Base-by-base conservation (phyloP, 2,329 filamentous ascomycete species). In the Fusarium transvaalense region DNA sequence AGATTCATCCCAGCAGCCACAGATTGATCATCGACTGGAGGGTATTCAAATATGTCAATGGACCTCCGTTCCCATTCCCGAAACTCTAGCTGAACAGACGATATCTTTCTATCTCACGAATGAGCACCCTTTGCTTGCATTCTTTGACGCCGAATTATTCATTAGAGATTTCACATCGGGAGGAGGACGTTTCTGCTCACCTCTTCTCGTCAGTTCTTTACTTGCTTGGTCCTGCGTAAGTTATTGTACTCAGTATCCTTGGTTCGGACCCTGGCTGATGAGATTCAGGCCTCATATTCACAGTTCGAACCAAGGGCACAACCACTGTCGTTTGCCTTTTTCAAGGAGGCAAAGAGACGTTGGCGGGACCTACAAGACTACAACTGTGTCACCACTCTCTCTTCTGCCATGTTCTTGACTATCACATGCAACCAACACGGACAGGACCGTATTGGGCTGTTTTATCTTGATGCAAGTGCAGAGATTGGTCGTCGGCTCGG, bases 221-320 rank as follows among this genome's bases (percentile, higher is more conserved):
- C 61, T 66, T 21, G 61, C 63, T 14, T 66, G 61, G 61, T 50
- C 45, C 2, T 66, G 63, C 2, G 63, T 61, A 56, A 48, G 63
- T 39, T 17, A n/a, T 9, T 3, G 2, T 23, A n/a, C 17, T 4
- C 14, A 13, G 1, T 5, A n/a, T 3, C 13, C 2, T 15, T 5
- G 15, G 10, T 29, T 9, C 4, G 1, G 0, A n/a, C 0, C 1
- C 5, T 19, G 4, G 2, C 37, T 65, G 2, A 65, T 17, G 3
- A 21, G 0, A 17, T 1, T 0, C 2, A 65, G 62, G 61, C 62
- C 0, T 61, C 62, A 3, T 65, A 65, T 10, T 53, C 62, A 19
- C 61, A 65, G 0, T 65, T 65, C 15, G 61, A 65, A 6, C 32
- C 47, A 45, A 38, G 34, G 12, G 46, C 47, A 17, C 25, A 23